Conservation (phyloP, 257 asterid species). For the Nicotiana benthamiana region DNA sequence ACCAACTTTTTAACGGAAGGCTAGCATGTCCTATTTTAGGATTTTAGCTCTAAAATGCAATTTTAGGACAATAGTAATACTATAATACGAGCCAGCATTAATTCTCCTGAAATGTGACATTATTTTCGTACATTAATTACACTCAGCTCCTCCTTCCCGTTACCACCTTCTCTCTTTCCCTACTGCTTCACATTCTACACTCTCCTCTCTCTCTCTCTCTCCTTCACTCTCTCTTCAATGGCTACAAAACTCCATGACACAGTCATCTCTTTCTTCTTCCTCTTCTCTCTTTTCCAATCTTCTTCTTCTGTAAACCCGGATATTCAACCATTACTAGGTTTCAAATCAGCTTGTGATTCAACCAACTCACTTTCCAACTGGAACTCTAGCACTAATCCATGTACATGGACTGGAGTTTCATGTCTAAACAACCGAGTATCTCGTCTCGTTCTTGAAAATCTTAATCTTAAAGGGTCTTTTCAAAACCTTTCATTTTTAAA, state of each 20-base stretch:
- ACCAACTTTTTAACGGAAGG: too few species aligned
- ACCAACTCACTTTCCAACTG: slow-evolving; percentile 41
- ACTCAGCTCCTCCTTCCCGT: background rate
- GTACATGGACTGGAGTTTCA: slow-evolving; percentile 68
- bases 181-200: background rate
- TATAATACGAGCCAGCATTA: background rate
- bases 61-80: too few species aligned
- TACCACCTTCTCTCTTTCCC: background rate
- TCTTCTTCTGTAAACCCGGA: slow-evolving; percentile 44
- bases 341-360: slow-evolving; percentile 55
- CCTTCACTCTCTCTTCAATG: slow-evolving; percentile 9
- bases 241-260: background rate
- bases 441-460: slow-evolving; percentile 60
- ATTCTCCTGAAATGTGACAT: background rate
- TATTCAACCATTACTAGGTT: slow-evolving; percentile 35
- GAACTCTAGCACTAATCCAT: slow-evolving; percentile 51
- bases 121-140: background rate
- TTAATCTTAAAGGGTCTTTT: slow-evolving; percentile 37
- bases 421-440: slow-evolving; percentile 56
- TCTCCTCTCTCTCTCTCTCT: background rate
- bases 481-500: slow-evolving; percentile 35
- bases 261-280: background rate
- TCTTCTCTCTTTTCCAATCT: background rate
- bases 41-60: too few species aligned
- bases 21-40: too few species aligned